phyloP scores from a whole-genome alignment of 805 yeast species.

The Brettanomyces custersianus region DNA sequence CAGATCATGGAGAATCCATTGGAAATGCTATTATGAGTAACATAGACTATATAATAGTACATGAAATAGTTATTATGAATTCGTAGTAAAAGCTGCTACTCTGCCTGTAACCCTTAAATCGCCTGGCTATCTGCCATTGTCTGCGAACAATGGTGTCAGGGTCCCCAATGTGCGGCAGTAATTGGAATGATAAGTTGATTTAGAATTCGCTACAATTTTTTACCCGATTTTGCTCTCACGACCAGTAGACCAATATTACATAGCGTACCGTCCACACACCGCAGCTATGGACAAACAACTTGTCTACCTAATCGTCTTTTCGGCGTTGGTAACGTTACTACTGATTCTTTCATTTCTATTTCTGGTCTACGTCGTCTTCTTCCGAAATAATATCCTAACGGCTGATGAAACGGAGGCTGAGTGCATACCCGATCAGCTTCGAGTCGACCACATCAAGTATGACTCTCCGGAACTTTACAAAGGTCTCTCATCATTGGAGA shows the following conservation, averaged over 20 bases:
- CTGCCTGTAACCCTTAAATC: neutral
- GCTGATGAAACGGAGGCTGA: slow-evolving; percentile 9
- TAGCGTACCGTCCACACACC: too few species aligned
- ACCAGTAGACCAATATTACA: too few species aligned
- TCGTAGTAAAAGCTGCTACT: neutral
- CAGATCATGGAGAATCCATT: slow-evolving; percentile 90
- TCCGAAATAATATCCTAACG: slow-evolving; percentile 13
- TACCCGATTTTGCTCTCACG: too few species aligned
- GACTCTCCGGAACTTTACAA: slow-evolving; percentile 1
- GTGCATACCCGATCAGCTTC: slow-evolving; percentile 20
- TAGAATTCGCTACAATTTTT: too few species aligned
- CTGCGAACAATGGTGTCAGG: too few species aligned
- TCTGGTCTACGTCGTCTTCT: slow-evolving; percentile 19
- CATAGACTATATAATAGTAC: neutral
- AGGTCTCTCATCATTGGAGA: slow-evolving; percentile 11
- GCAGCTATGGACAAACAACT: slow-evolving; percentile 17
- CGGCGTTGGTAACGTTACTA: slow-evolving; percentile 19
- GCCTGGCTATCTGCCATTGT: too few species aligned
- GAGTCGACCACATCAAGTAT: slow-evolving; percentile 9
- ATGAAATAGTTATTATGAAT: neutral
- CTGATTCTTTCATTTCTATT: slow-evolving; percentile 17
- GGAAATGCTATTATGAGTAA: slow-evolving; percentile 69
- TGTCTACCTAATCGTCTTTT: slow-evolving; percentile 18
- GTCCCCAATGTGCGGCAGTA: too few species aligned
- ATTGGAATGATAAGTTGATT: too few species aligned